phyloP scores from a whole-genome alignment of 2,329 filamentous ascomycete species.

The Apiospora hydei region DNA sequence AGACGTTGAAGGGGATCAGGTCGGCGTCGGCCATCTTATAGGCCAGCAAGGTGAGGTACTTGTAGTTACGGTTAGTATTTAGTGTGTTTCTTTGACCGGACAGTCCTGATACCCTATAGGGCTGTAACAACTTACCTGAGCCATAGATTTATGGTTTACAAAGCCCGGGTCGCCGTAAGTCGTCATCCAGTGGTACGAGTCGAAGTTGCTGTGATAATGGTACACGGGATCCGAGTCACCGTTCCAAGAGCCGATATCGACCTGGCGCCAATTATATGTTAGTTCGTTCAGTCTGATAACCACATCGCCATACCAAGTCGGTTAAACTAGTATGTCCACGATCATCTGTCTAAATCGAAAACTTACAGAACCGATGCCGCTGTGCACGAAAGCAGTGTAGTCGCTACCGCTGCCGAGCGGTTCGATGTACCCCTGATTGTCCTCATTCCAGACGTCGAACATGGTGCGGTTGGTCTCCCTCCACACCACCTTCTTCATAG shows the following conservation, averaged over 20 bases:
- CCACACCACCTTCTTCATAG: conserved; percentile 69
- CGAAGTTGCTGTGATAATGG: conserved; percentile 86
- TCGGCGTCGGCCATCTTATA: conserved; percentile 49
- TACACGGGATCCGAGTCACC: conserved; percentile 63
- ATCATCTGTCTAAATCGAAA: conserved; percentile 28
- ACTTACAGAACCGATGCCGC: conserved; percentile 49
- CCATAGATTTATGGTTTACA: conserved; percentile 65
- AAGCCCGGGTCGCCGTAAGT: conserved; percentile 74
- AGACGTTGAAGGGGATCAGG: conserved; percentile 48
- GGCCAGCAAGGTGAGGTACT: conserved; percentile 49
- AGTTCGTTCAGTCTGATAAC: neutral
- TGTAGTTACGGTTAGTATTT: neutral
- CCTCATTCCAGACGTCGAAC: conserved; percentile 50
- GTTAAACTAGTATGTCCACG: conserved; percentile 35
- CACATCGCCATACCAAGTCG: conserved; percentile 36
- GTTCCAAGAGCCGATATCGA: conserved; percentile 63
- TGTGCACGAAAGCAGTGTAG: conserved; percentile 72
- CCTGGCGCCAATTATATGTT: conserved; percentile 43
- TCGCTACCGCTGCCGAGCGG: conserved; percentile 72
- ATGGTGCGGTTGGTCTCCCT: conserved; percentile 51
- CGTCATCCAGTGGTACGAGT: conserved; percentile 85
- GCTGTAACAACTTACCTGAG: conserved; percentile 50
- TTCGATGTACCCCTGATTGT: conserved; percentile 55
- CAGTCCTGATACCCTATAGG: neutral
- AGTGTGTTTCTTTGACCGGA: neutral